Conservation (phyloP, 495 filamentous ascomycete genomes). For the Penicillium roqueforti region DNA sequence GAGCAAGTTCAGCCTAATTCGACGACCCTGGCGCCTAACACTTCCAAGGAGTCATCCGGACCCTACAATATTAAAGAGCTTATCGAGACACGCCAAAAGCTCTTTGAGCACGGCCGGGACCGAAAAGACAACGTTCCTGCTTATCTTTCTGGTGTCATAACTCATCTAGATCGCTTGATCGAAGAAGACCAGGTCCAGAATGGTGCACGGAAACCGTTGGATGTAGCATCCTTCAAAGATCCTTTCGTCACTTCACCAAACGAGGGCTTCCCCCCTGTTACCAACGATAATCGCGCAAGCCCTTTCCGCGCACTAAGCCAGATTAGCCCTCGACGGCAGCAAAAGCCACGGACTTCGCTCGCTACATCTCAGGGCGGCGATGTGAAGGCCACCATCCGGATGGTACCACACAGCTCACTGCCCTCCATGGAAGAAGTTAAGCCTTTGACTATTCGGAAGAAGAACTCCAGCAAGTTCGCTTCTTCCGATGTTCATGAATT, state of each 20-base stretch:
- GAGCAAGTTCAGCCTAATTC: slow-evolving; percentile 18
- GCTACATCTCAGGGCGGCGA: slow-evolving; percentile 25
- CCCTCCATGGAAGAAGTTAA: slow-evolving; percentile 37
- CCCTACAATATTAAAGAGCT: slow-evolving; percentile 50
- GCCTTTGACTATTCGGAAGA: slow-evolving; percentile 56
- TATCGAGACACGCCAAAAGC: slow-evolving; percentile 53
- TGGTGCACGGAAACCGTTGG: slow-evolving; percentile 3
- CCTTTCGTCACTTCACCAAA: slow-evolving; percentile 42
- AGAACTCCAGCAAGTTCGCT: slow-evolving; percentile 15
- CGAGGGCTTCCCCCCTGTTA: slow-evolving; percentile 47
- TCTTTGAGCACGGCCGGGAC: slow-evolving; percentile 44
- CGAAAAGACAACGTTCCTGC: slow-evolving; percentile 37
- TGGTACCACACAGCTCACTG: slow-evolving; percentile 44
- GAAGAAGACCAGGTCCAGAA: slow-evolving; percentile 34
- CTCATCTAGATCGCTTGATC: slow-evolving; percentile 59
- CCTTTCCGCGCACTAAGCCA: slow-evolving; percentile 9
- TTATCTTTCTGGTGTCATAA: slow-evolving; percentile 56
- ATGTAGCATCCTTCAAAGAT: slow-evolving; percentile 45
- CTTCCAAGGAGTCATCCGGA: slow-evolving; percentile 15
- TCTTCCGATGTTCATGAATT: neutral
- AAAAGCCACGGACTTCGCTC: slow-evolving; percentile 14
- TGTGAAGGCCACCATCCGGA: slow-evolving; percentile 41
- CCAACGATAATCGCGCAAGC: slow-evolving; percentile 44
- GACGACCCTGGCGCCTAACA: neutral
- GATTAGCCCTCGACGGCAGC: slow-evolving; percentile 1